A percentile compares a stretch with the other conserved stretches of the same genome.
Evolutionary conservation across 2,329 filamentous ascomycete genomes (phyloP).

Genomic region (Clonostachys byssicola): DNA sequence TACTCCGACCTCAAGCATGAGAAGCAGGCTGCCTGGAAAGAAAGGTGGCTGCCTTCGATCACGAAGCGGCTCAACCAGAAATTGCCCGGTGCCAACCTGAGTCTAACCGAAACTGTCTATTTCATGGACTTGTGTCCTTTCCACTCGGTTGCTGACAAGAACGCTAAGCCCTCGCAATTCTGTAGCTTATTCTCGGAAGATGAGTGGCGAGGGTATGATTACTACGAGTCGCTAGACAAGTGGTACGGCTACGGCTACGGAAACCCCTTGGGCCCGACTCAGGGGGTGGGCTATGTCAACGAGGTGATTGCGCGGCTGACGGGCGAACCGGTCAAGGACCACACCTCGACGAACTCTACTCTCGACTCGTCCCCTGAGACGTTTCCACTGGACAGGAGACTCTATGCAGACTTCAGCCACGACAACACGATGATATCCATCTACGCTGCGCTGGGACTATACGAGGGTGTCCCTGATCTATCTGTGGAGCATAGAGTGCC

Average conservation of each 20-base stretch:
- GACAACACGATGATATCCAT: conserved; percentile 83
- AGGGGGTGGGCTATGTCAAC: conserved; percentile 84
- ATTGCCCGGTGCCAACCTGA: conserved; percentile 64
- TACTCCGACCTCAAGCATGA: conserved; percentile 39
- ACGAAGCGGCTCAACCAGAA: conserved; percentile 64
- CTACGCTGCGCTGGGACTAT: conserved; percentile 74
- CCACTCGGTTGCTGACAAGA: conserved; percentile 66
- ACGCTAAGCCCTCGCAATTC: conserved; percentile 57
- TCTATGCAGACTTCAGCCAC: conserved; percentile 91
- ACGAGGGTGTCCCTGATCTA: conserved; percentile 58
- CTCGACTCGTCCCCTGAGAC: conserved; percentile 63
- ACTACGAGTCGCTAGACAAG: conserved; percentile 75
- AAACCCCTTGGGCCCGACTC: conserved; percentile 74
- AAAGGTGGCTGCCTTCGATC: conserved; percentile 64
- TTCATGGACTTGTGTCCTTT: conserved; percentile 91
- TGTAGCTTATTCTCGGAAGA: conserved; percentile 68
- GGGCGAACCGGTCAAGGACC: conserved; percentile 60
- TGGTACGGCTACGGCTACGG: conserved; percentile 80
- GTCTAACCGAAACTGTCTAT: conserved; percentile 56
- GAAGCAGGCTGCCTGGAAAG: conserved; percentile 54
- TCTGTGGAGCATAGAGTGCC: conserved; percentile 44
- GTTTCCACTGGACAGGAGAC: conserved; percentile 64
- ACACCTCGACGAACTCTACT: conserved; percentile 74
- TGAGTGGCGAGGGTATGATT: conserved; percentile 79
- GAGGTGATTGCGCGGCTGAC: conserved; percentile 83